These are phyloP conservation scores for Colletotrichum zoysiae DNA, from an alignment of 2,329 filamentous ascomycete species.

Conservation along the genomic window DNA sequence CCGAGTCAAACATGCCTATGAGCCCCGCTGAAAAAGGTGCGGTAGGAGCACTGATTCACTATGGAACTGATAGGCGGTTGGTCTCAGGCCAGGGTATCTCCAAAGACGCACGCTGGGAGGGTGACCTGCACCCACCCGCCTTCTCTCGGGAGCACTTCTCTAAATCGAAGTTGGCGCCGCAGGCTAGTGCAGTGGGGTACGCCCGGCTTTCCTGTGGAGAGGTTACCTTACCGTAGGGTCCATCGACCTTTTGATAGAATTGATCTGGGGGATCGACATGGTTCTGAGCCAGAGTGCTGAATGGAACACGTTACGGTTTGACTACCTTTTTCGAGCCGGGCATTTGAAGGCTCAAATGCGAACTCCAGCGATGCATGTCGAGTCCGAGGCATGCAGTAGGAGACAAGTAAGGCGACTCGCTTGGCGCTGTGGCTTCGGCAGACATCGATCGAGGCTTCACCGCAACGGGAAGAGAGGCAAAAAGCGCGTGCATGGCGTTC, in stretches of 20 bases:
- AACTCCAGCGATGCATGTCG: background rate
- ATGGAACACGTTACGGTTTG: background rate
- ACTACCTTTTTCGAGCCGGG: background rate
- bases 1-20: background rate
- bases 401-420: background rate
- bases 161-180: constrained; percentile 24
- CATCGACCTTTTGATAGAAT: background rate
- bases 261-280: background rate
- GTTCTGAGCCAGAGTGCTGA: no score
- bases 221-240: background rate
- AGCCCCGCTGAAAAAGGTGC: constrained; percentile 32
- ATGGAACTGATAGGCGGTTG: background rate
- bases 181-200: constrained; percentile 12
- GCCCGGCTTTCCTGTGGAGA: constrained; percentile 25
- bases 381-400: background rate
- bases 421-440: constrained; percentile 14
- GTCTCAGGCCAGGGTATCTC: constrained; percentile 11
- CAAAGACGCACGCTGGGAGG: constrained; percentile 21
- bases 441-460: background rate
- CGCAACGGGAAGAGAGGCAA: background rate
- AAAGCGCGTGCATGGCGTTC: background rate
- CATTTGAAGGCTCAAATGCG: background rate
- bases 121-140: constrained; percentile 15
- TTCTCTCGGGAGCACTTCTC: constrained; percentile 28
- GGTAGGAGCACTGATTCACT: background rate